Base-by-base conservation (phyloP, 176 grass and related monocot genomes). In the Phoenix dactylifera region DNA sequence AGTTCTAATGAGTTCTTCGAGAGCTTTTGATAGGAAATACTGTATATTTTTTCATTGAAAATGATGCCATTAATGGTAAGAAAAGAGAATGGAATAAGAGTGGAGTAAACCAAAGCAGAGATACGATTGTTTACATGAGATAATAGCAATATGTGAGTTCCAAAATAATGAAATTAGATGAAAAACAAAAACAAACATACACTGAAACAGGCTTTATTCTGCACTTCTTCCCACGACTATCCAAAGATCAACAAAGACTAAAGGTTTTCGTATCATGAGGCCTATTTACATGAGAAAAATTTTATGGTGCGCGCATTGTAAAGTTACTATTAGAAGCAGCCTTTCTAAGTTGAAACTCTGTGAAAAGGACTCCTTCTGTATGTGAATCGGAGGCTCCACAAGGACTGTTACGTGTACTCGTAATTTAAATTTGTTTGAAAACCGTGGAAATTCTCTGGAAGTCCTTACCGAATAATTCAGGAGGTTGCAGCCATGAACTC, bases 401-500 rank as follows among this genome's bases (percentile, higher is more conserved):
- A 39, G 25, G 30, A 60, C 26, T 20, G 15, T 5, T 35, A 35
- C 7, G 7, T 10, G 58, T 60, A 35, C 39, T 16, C 1, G 19
- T 67, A 7, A 65, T 18, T 39, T 65, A 65, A 65, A 65, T 50
- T 16, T 65, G 62, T 50, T 65, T 39, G 18, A 65, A 65, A 4
- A 48, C 17, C 2, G 62, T 14, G 24, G 62, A 51, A 65, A 65
- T 39, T 65, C 39, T 65, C 29, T 65, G 62, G 48, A 65, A 65
- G 12, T 51, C 62, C 62, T 65, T 65, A 25, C 39, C 48, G n/a
- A 50, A 65, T 19, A 51, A 23, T 22, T 24, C 62, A 16, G 22
- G 9, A 24, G 35, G 22, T 4, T 65, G 62, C 10, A 65, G 62
- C 58, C 70, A 62, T 14, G 18, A 54, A 52, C 50, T 55, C 50